Conservation (phyloP, 2,329 filamentous ascomycete species). For the Clarireedia homoeocarpa region DNA sequence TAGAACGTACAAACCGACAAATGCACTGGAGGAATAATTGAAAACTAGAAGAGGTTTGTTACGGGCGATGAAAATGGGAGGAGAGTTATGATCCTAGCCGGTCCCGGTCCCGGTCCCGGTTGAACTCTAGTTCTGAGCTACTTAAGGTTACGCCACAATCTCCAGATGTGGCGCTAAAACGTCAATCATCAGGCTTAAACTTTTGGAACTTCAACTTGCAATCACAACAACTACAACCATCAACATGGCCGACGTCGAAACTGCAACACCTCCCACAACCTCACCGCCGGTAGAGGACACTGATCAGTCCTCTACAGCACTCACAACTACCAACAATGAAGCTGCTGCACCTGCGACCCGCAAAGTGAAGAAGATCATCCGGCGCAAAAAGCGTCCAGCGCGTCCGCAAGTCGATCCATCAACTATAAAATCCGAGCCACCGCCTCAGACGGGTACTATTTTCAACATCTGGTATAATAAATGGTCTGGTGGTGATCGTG, state of each 20-base stretch:
- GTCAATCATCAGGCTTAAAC: background rate
- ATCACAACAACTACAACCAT: slow-evolving; percentile 5
- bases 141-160: background rate
- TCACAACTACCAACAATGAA: slow-evolving; percentile 24
- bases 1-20: no score
- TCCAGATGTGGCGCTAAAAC: background rate
- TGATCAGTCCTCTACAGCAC: slow-evolving; percentile 18
- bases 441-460: slow-evolving; percentile 85
- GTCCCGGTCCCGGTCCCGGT: no score
- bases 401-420: slow-evolving; percentile 84
- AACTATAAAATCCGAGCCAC: slow-evolving; percentile 73
- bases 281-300: slow-evolving; percentile 9
- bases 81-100: no score
- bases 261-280: slow-evolving; percentile 18
- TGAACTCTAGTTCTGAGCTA: no score
- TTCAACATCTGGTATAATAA: slow-evolving; percentile 99
- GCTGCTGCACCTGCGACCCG: slow-evolving; percentile 23
- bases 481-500: slow-evolving; percentile 90
- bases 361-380: slow-evolving; percentile 85
- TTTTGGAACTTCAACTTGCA: background rate
- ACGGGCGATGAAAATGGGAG: no score
- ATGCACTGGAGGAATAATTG: no score
- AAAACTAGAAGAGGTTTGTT: no score
- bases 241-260: slow-evolving; percentile 24
- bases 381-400: slow-evolving; percentile 83